phyloP scores from a whole-genome alignment of 176 grass and related monocot genomes.

The Eragrostis nindensis region DNA sequence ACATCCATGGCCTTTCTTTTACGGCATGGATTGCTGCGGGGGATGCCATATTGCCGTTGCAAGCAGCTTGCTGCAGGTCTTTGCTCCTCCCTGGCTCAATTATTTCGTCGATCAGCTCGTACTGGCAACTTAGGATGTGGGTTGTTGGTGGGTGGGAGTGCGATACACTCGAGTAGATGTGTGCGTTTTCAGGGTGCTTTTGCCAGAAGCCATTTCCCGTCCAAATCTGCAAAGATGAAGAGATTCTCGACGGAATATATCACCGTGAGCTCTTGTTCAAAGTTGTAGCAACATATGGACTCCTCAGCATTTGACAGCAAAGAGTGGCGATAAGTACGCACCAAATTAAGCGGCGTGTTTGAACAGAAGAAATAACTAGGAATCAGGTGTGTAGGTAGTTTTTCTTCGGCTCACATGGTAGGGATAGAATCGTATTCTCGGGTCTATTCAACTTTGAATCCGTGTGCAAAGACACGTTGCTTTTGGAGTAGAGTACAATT shows the following conservation, averaged over 20 bases:
- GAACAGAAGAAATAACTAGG: not conserved
- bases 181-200: not conserved
- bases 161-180: not conserved
- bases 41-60: slow-evolving; percentile 2
- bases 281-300: too few species aligned
- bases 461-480: slow-evolving; percentile 42
- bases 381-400: not conserved
- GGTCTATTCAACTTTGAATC: slow-evolving; percentile 50
- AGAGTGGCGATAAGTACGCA: not conserved
- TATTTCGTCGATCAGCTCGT: slow-evolving; percentile 19
- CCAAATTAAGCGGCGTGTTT: slow-evolving; percentile 17
- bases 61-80: not conserved
- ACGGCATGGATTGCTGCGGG: not conserved
- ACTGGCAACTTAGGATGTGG: slow-evolving; percentile 7
- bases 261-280: too few species aligned
- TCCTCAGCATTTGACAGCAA: not conserved
- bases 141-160: slow-evolving; percentile 43
- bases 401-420: not conserved
- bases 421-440: slow-evolving; percentile 37
- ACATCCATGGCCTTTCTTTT: not conserved
- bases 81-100: slow-evolving; percentile 30
- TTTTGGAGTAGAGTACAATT: slow-evolving; percentile 28
- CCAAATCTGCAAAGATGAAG: not conserved
- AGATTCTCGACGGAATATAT: not conserved
- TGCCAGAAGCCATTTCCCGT: not conserved